Base-by-base conservation (phyloP, 495 filamentous ascomycete genomes). In the Hypoxylon perforatum region DNA sequence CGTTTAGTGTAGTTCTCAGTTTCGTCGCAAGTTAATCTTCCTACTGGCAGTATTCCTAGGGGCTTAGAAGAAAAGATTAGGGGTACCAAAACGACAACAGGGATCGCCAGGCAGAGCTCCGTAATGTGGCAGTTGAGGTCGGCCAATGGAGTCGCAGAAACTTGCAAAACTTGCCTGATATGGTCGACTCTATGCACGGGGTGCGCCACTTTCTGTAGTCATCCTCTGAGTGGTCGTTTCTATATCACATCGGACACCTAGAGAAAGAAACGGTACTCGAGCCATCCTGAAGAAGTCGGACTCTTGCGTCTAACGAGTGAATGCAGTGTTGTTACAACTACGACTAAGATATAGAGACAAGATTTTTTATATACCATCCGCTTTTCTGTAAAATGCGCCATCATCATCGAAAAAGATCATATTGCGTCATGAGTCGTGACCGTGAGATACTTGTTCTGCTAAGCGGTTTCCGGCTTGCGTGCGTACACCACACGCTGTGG, bases 401-500 rank as follows among this genome's bases (percentile, higher is more conserved):
- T 21, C 14, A 4, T 25, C 17, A 33, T n/a, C 22, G 44, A 21
- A 2, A 0, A 17, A 46, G 22, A 67, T 35, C 14, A 39, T 23
- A 22, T 39, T 5, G 36, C 19, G 30, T 67, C 58, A 18, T 62
- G 28, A 49, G 57, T 62, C 57, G 22, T 62, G 9, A 21, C 4
- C 11, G 19, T 45, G 3, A n/a, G 25, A 61, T 57, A 33, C 46
- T 25, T 19, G 1, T 11, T 2, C 28, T n/a, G n/a, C n/a, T 50
- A 55, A n/a, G 58, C 54, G 4, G 60, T 25, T 38, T 68, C 56
- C 2, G 75, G 75, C 68, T 77, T 77, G 49, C 63, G 72, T 17
- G 69, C 75, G n/a, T 70, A 77, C 4, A 77, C 70, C 1, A 67
- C 38, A 10, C 73, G 70, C 59, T 66, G 50, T 14, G 54, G 41